Base-by-base conservation (phyloP, 2,329 filamentous ascomycete species). In the Alternaria sp. region DNA sequence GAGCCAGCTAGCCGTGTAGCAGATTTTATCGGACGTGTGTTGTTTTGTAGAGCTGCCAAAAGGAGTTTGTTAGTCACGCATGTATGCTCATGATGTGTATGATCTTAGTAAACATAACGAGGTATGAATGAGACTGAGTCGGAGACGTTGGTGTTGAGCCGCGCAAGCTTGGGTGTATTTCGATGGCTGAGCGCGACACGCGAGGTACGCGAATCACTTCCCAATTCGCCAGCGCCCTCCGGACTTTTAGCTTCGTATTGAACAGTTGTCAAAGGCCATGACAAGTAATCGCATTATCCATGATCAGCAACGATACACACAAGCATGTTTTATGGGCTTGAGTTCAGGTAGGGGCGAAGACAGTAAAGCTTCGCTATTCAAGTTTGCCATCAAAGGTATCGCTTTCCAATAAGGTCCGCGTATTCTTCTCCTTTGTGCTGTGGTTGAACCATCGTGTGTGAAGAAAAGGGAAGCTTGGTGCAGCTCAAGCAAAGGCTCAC, bases 401-500 rank as follows among this genome's bases (percentile, higher is more conserved):
- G 59, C 25, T 27, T 27, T 27, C 25, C 25, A 58, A 20, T 45
- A 3, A 36, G 28, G 49, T 14, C 16, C 34, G 14, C 22, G 8
- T 30, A 22, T 43, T 0, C 9, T 25, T 40, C n/a, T n/a, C 27
- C 5, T 30, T 14, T 40, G 44, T 20, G 54, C 18, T 14, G n/a
- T 34, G 27, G 49, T 63, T 14, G 54, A 60, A 34, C 49, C 46
- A 18, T 70, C 59, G 10, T 64, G 62, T 22, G 64, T 58, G 11
- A 59, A 27, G 6, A 27, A 27, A 27, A 27, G 53, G 9, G 63
- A 59, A 14, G 54, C 48, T 7, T 64, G 54, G 34, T 71, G 69
- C 14, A 64, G 62, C 12, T 69, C 56, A 22, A 75, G 62, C 28
- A 64, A 65, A 3, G 69, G 70, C 18, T 75, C 73, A 56, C 68